Conservation (phyloP, 1,284 basidiomycete species). For the Sanghuangporus baumii region DNA sequence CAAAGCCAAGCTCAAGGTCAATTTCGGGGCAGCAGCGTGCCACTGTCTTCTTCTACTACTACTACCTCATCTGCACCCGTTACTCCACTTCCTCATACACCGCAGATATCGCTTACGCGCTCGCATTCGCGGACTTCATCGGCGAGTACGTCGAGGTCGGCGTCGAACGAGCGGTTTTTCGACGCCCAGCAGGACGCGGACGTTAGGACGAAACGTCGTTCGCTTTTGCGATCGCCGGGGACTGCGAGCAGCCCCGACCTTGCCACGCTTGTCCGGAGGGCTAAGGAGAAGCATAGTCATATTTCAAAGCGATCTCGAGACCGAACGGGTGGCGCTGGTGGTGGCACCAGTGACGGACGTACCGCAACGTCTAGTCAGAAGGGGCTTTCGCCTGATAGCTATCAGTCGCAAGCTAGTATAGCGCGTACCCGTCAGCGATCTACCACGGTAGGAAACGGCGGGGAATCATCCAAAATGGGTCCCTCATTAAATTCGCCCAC, state of each 20-base stretch:
- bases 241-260: slow-evolving; percentile 87
- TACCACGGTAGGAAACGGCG: slow-evolving; percentile 28
- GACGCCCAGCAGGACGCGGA: slow-evolving; percentile 56
- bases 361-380: slow-evolving; percentile 1
- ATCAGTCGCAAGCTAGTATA: slow-evolving; percentile 2
- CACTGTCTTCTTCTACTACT: slow-evolving; percentile 7
- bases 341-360: not conserved
- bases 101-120: slow-evolving; percentile 18
- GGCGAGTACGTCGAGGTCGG: slow-evolving; percentile 33
- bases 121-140: slow-evolving; percentile 31
- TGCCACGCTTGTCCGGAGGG: slow-evolving; percentile 75
- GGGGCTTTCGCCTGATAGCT: slow-evolving; percentile 13
- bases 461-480: slow-evolving; percentile 7
- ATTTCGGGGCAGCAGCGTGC: not conserved
- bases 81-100: not conserved
- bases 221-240: slow-evolving; percentile 81
- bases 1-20: not conserved
- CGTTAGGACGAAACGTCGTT: slow-evolving; percentile 68
- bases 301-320: not conserved
- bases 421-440: slow-evolving; percentile 29
- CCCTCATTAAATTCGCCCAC: slow-evolving; percentile 14
- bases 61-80: not conserved
- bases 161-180: slow-evolving; percentile 53
- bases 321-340: not conserved
- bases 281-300: slow-evolving; percentile 48